A percentile compares a stretch with the other conserved stretches of the same genome.
phyloP scores from a whole-genome alignment of 495 filamentous ascomycete species.

The Trichoderma parareesei region DNA sequence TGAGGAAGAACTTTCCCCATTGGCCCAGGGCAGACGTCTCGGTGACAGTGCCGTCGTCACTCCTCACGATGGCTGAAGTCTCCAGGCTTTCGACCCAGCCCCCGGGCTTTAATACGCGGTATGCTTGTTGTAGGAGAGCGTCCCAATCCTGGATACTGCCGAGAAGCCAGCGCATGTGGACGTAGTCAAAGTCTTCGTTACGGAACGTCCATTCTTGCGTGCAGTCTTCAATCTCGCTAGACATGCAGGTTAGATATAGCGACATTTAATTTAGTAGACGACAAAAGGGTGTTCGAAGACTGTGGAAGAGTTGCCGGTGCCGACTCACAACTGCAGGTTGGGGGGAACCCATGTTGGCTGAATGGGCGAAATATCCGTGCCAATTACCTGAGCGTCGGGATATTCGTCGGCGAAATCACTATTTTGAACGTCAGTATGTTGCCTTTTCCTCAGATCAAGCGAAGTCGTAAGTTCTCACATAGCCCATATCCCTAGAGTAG shows the following conservation, averaged over 20 bases:
- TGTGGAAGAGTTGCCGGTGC: background rate
- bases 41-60: conserved; percentile 43
- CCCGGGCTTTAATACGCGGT: conserved; percentile 22
- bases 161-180: conserved; percentile 50
- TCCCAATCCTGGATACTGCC: conserved; percentile 51
- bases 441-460: background rate
- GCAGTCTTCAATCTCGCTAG: conserved; percentile 51
- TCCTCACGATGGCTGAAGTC: conserved; percentile 29
- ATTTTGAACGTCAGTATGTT: conserved; percentile 12
- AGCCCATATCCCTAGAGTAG: conserved; percentile 29
- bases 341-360: conserved; percentile 44
- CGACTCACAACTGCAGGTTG: conserved; percentile 37
- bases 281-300: too few relatives aligned
- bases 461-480: conserved; percentile 21
- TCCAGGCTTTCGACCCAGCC: conserved; percentile 43
- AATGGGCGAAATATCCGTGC: conserved; percentile 58
- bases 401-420: conserved; percentile 38
- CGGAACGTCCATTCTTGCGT: conserved; percentile 41
- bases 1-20: conserved; percentile 38
- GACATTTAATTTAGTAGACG: too few relatives aligned
- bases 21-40: conserved; percentile 34
- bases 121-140: conserved; percentile 25
- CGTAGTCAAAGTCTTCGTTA: conserved; percentile 44
- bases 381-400: conserved; percentile 46
- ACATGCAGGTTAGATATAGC: conserved; percentile 29